Percentiles rank a stretch among this genome's conserved stretches.
These are phyloP conservation scores for Auricularia sp. DNA, from an alignment of 768 basidiomycete genomes.

Conservation along the genomic window DNA sequence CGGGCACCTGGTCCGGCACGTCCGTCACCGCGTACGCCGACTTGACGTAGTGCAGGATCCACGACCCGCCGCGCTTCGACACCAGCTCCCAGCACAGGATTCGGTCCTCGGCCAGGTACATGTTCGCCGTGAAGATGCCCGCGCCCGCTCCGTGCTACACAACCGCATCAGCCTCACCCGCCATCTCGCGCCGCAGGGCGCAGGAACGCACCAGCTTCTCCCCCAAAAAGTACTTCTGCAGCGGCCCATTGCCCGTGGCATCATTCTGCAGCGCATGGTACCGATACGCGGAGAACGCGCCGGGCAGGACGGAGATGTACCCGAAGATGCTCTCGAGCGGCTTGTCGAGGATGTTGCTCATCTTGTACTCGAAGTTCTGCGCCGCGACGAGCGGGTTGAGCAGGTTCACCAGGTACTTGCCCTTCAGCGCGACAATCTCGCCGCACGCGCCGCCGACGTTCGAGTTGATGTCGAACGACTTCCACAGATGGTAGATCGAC, in stretches of 20 bases:
- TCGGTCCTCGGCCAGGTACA: constrained; percentile 91
- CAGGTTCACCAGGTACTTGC: constrained; percentile 66
- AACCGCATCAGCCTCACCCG: constrained; percentile 27
- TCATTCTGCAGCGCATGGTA: constrained; percentile 92
- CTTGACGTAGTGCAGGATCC: constrained; percentile 95
- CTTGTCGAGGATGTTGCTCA: constrained; percentile 88
- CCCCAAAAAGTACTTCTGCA: constrained; percentile 94
- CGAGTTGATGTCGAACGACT: constrained; percentile 86
- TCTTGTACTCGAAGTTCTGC: constrained; percentile 93
- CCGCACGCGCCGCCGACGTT: constrained; percentile 90
- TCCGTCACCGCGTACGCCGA: constrained; percentile 88
- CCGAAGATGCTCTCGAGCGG: constrained; percentile 84
- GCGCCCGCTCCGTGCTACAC: constrained; percentile 65
- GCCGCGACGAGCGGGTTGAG: constrained; percentile 85
- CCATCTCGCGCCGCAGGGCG: no score
- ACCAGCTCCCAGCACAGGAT: constrained; percentile 97
- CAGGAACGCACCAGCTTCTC: constrained; percentile 91
- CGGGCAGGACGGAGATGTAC: constrained; percentile 89
- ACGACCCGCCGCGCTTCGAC: constrained; percentile 80
- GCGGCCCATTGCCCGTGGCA: constrained; percentile 65
- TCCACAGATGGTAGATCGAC: constrained; percentile 88
- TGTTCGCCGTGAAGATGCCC: constrained; percentile 91
- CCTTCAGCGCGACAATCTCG: constrained; percentile 90
- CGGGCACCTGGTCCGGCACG: constrained; percentile 89
- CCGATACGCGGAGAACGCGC: constrained; percentile 85